phyloP scores from a whole-genome alignment of 1,284 basidiomycete genomes.

The Inonotus hispidus region DNA sequence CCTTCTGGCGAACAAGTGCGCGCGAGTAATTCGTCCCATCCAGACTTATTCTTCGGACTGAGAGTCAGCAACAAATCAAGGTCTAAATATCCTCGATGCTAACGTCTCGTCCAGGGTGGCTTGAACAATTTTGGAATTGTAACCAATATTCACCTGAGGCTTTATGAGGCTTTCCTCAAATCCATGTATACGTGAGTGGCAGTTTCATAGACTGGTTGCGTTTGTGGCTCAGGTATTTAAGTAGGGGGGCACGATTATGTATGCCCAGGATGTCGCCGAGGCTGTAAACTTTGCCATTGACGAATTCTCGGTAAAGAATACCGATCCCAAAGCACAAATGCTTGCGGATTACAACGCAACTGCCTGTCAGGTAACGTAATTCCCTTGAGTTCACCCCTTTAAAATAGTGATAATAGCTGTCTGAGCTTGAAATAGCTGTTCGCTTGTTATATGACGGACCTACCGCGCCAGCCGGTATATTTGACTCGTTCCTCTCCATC shows the following conservation, averaged over 20 bases:
- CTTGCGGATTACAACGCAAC: slow-evolving; percentile 1
- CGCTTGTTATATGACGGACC: slow-evolving; percentile 13
- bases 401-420: background rate
- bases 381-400: background rate
- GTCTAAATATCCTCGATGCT: background rate
- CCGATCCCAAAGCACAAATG: slow-evolving; percentile 18
- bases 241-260: slow-evolving; percentile 13
- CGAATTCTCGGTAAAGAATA: slow-evolving; percentile 11
- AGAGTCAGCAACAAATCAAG: background rate
- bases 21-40: slow-evolving; percentile 7
- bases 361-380: background rate
- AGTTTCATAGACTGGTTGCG: background rate
- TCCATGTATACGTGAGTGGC: slow-evolving; percentile 8
- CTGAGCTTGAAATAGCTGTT: background rate
- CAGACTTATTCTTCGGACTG: slow-evolving; percentile 18
- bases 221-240: background rate
- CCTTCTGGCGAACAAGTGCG: slow-evolving; percentile 5
- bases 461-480: slow-evolving; percentile 3
- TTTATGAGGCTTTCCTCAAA: background rate
- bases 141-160: slow-evolving; percentile 7
- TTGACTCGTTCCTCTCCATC: slow-evolving; percentile 6
- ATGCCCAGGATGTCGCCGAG: background rate
- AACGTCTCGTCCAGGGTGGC: slow-evolving; percentile 8
- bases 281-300: slow-evolving; percentile 4
- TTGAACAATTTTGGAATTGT: slow-evolving; percentile 19